Conservation (phyloP, 202 grass and related monocot genomes). For the Bolboschoenoplectus hybrid region DNA sequence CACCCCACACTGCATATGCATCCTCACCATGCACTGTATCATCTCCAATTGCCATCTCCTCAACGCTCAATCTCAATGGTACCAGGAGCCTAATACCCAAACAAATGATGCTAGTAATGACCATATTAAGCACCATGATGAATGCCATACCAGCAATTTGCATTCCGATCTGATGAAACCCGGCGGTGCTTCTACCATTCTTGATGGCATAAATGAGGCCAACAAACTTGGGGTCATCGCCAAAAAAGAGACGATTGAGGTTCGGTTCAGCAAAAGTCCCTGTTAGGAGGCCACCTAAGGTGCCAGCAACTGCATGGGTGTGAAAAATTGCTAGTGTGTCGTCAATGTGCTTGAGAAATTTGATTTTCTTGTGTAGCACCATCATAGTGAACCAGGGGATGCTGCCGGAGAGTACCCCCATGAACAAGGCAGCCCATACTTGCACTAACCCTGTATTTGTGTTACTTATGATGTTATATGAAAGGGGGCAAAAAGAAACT, state of each 20-base stretch:
- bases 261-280: slow-evolving; percentile 62
- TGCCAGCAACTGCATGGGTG: slow-evolving; percentile 79
- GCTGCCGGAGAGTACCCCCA: slow-evolving; percentile 62
- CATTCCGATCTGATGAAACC: slow-evolving; percentile 64
- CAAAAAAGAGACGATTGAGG: slow-evolving; percentile 60
- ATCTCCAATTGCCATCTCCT: slow-evolving; percentile 60
- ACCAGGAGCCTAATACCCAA: slow-evolving; percentile 43
- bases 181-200: slow-evolving; percentile 43
- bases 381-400: slow-evolving; percentile 84
- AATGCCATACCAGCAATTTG: slow-evolving; percentile 63
- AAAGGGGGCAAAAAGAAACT: no score
- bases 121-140: slow-evolving; percentile 51
- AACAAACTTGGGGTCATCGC: slow-evolving; percentile 64
- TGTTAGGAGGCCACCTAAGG: slow-evolving; percentile 60
- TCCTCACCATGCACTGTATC: slow-evolving; percentile 76
- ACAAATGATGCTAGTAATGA: slow-evolving; percentile 57
- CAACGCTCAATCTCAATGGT: slow-evolving; percentile 63
- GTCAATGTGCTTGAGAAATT: slow-evolving; percentile 52
- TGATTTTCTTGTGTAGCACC: slow-evolving; percentile 62
- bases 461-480: not conserved
- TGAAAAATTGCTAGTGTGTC: slow-evolving; percentile 81
- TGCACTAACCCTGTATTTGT: slow-evolving; percentile 57
- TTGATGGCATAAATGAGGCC: slow-evolving; percentile 61
- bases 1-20: slow-evolving; percentile 83
- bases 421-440: slow-evolving; percentile 64